Conservation (phyloP, 768 basidiomycete species). For the Agrocybe chaxingu region DNA sequence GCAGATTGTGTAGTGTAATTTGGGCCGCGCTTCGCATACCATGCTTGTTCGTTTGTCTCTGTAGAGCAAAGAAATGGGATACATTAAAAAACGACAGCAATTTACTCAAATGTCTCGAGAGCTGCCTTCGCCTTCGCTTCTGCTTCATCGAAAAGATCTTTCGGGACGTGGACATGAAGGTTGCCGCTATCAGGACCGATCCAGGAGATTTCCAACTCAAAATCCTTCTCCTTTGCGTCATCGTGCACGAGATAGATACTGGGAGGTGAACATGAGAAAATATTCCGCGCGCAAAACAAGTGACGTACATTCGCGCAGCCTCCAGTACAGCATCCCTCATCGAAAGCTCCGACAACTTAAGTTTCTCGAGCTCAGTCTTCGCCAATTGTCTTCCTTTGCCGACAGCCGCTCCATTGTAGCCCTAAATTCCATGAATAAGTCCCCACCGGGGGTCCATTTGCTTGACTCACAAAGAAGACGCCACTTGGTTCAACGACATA, state of each 20-base stretch:
- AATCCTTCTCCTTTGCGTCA: constrained; percentile 97
- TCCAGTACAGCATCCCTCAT: constrained; percentile 85
- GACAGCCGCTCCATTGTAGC: constrained; percentile 94
- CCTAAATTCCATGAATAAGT: constrained; percentile 41
- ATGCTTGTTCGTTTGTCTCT: constrained; percentile 5
- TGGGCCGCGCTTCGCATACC: constrained; percentile 12
- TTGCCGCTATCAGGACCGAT: constrained; percentile 81
- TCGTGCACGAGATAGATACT: constrained; percentile 98
- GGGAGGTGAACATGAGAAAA: constrained; percentile 4
- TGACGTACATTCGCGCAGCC: constrained; percentile 88
- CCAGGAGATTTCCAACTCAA: constrained; percentile 98
- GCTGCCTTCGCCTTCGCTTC: constrained; percentile 85
- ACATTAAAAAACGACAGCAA: constrained; percentile 17
- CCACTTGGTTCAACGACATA: constrained; percentile 96
- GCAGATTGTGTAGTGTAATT: constrained; percentile 70
- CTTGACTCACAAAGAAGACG: constrained; percentile 69
- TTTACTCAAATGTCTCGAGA: constrained; percentile 58
- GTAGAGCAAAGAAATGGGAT: constrained; percentile 8
- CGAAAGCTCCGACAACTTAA: constrained; percentile 78
- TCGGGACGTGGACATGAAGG: constrained; percentile 80
- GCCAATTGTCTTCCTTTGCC: constrained; percentile 98
- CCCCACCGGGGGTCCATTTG: neutral
- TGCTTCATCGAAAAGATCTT: constrained; percentile 80
- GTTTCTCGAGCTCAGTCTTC: constrained; percentile 97
- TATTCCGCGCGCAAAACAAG: neutral